Evolutionary conservation across 371 early-diverging fungal genomes (phyloP), one percentile per base, ranked within the genome.

Genomic region (Rhizomucor miehei): DNA sequence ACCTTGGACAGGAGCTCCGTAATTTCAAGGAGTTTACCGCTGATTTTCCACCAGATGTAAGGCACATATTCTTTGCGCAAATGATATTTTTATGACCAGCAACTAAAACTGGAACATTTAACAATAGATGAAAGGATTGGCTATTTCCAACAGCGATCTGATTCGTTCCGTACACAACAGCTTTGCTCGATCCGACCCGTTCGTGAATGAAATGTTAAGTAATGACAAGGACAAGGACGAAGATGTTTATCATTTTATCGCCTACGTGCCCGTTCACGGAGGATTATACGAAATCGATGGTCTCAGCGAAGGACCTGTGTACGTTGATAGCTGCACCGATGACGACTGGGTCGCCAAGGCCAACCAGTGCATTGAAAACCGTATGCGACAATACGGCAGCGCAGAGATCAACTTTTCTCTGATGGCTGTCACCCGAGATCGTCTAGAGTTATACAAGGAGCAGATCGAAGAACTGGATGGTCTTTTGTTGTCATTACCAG

Each of bases 221-320:
- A 73, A 79, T 2, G 53, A 60, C 29, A 80, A 80, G 6, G 72
- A 70, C 10, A 86, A 88, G 46, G 82, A 85, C 37, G 93, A 92
- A 39, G 94, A 92, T 51, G 57, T 86, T 10, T 95, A 89, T 56
- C 97, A 96, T 59, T 96, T 95, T 62, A 85, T 94, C 53, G 81
- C 88, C 16, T 96, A 90, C 49, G 74, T 94, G 16, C 94, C 94
- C 4, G 73, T 89, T 17, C 73, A 85, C 49, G 93, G 91, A 1
- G 74, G 75, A 3, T 66, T 95, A 6, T 93, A 88, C 48, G 95
- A 96, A 70, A 67, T 95, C 49, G 96, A 96, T 62, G 96, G 97
- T 0, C 65, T 95, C 34, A 84, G 83, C 47, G 57, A 56, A n/a
- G 83, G 85, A 1, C 92, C 94, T 37, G 71, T 86, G 8, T 77